Conservation (phyloP, 1,284 basidiomycete genomes). For the Ganoderma lingzhi region DNA sequence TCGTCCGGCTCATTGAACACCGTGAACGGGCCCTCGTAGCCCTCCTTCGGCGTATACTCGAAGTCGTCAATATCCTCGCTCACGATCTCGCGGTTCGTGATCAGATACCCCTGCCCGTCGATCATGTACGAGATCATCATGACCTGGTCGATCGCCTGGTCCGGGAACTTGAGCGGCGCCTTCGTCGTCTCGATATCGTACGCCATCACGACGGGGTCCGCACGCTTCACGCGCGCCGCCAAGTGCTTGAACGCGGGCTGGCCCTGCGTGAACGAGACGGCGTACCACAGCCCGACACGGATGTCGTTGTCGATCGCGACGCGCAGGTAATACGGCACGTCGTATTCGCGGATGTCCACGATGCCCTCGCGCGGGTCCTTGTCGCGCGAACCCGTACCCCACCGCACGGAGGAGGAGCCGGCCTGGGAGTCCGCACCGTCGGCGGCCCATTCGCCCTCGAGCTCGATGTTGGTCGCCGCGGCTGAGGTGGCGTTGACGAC, state of each 20-base stretch:
- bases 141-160: slow-evolving; percentile 95
- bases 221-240: slow-evolving; percentile 93
- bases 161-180: slow-evolving; percentile 98
- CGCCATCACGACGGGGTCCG: slow-evolving; percentile 99
- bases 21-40: slow-evolving; percentile 97
- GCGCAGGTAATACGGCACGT: slow-evolving; percentile 97
- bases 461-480: slow-evolving; percentile 67
- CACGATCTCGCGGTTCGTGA: slow-evolving; percentile 98
- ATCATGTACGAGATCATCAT: slow-evolving; percentile 99
- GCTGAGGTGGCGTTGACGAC: slow-evolving; percentile 85
- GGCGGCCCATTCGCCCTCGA: slow-evolving; percentile 74
- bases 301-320: slow-evolving; percentile 99
- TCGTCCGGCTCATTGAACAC: slow-evolving; percentile 97
- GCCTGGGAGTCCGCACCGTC: slow-evolving; percentile 51
- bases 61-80: slow-evolving; percentile 98
- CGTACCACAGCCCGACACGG: slow-evolving; percentile 98
- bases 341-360: slow-evolving; percentile 95
- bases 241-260: slow-evolving; percentile 81
- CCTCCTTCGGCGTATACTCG: slow-evolving; percentile 98
- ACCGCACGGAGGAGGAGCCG: slow-evolving; percentile 29
- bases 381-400: slow-evolving; percentile 53
- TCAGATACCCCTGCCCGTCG: slow-evolving; percentile 96
- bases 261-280: slow-evolving; percentile 85
- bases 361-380: slow-evolving; percentile 91
- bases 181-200: slow-evolving; percentile 99